Base-by-base conservation (phyloP, 1,284 basidiomycete species). In the Leccinum holopus region DNA sequence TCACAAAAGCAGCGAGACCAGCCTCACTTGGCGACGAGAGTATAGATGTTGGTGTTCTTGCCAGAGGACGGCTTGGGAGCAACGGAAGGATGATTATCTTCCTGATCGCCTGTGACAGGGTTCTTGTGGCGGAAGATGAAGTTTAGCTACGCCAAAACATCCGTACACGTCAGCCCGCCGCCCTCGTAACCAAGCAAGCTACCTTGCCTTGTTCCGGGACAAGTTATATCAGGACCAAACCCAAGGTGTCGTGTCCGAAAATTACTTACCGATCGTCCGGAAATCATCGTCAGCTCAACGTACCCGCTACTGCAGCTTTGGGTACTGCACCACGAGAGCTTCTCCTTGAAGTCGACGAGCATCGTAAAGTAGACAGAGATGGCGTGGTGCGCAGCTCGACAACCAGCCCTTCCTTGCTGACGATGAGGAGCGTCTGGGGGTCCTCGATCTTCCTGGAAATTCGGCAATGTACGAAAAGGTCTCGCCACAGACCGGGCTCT, bases 221-320 rank as follows among this genome's bases (percentile, higher is more conserved):
- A 93, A 47, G 91, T 93, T 79, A 93, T 79, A 78, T 94, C 92
- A 69, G 88, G 94, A 73, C 94, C 94, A 74, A 96, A 93, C 93
- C 92, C 95, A 98, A 61, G 96, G 95, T 18, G 96, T 97, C 79
- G 93, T 92, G 80, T 97, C 95, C 58, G 91, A 92, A 79, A 97
- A 97, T 75, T 97, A 95, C 80, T 94, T 92, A 65, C 92, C 93
- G 66, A 86, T 89, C 62, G 90, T 90, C 78, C 95, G 90, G 83
- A 96, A 93, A 66, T 94, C 95, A 73, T 94, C 88, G 73, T 92
- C 62, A 99, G 88, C 82, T 99, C 99, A 80, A 99, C 80, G 81
- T 99, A 99, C 51, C 97, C 97, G 81, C 97, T 97, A 79, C 97
- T 97, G 72, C 97, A 99, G 80, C 98, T 96, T 82, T 99, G 97